phyloP scores from a whole-genome alignment of 176 grass and related monocot genomes.

The Musa troglodytarum region DNA sequence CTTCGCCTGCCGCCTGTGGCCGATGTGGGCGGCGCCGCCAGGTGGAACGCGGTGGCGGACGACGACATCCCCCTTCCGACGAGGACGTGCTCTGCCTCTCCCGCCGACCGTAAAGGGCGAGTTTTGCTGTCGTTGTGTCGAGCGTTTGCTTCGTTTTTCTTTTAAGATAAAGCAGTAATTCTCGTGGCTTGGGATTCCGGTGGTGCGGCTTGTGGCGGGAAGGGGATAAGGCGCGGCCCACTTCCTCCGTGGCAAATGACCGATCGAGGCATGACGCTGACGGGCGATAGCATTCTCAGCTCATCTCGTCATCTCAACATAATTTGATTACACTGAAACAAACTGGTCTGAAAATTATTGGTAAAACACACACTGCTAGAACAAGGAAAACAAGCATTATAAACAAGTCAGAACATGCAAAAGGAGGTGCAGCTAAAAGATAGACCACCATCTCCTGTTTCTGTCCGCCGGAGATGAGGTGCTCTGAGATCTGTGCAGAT shows the following conservation, averaged over 20 bases:
- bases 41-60: conserved; percentile 26
- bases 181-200: neutral
- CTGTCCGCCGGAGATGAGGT: conserved; percentile 23
- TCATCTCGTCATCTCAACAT: too few relatives aligned
- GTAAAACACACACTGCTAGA: too few relatives aligned
- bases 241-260: neutral
- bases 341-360: too few relatives aligned
- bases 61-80: conserved; percentile 16
- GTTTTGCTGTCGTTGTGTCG: too few relatives aligned
- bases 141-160: too few relatives aligned
- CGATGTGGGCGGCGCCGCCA: conserved; percentile 26
- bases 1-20: neutral
- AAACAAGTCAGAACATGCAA: neutral
- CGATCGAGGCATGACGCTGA: too few relatives aligned
- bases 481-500: conserved; percentile 26
- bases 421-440: conserved; percentile 34
- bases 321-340: too few relatives aligned
- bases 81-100: too few relatives aligned
- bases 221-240: neutral
- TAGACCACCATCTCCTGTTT: conserved; percentile 79
- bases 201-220: neutral
- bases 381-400: neutral
- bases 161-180: too few relatives aligned
- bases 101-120: too few relatives aligned
- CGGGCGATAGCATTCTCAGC: too few relatives aligned